Evolutionary conservation across 1,284 basidiomycete species (phyloP).

Genomic region (Marasmius oreades): DNA sequence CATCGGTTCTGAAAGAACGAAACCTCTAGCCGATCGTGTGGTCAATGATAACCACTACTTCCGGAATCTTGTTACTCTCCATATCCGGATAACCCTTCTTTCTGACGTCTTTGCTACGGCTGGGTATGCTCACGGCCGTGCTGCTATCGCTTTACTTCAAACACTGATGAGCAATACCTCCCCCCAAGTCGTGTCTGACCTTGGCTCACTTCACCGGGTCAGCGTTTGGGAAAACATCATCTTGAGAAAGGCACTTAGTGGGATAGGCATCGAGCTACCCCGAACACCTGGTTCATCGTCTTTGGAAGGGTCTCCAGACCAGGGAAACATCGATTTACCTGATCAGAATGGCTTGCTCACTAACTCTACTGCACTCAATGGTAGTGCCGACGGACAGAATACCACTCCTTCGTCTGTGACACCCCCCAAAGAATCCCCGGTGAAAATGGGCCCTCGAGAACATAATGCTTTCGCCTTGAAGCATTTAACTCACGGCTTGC

Average conservation of each 20-base stretch:
- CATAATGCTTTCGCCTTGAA: conserved; percentile 78
- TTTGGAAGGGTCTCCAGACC: conserved; percentile 42
- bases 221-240: conserved; percentile 85
- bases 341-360: conserved; percentile 28
- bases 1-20: background rate
- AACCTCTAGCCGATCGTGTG: conserved; percentile 40
- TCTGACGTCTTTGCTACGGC: conserved; percentile 89
- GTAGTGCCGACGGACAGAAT: conserved; percentile 13
- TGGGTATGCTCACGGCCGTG: conserved; percentile 79
- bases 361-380: conserved; percentile 15
- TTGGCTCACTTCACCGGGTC: conserved; percentile 83
- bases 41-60: conserved; percentile 64
- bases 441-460: conserved; percentile 45
- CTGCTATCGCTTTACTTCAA: conserved; percentile 74
- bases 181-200: conserved; percentile 64
- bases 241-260: conserved; percentile 58
- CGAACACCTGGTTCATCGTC: conserved; percentile 38
- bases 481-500: conserved; percentile 79
- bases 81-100: conserved; percentile 79
- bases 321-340: conserved; percentile 34
- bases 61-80: conserved; percentile 74
- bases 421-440: conserved; percentile 21
- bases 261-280: conserved; percentile 48
- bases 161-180: conserved; percentile 65
- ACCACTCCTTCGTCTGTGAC: conserved; percentile 17